phyloP scores from a whole-genome alignment of 2,329 filamentous ascomycete genomes.

The Fusarium pseudocircinatum region DNA sequence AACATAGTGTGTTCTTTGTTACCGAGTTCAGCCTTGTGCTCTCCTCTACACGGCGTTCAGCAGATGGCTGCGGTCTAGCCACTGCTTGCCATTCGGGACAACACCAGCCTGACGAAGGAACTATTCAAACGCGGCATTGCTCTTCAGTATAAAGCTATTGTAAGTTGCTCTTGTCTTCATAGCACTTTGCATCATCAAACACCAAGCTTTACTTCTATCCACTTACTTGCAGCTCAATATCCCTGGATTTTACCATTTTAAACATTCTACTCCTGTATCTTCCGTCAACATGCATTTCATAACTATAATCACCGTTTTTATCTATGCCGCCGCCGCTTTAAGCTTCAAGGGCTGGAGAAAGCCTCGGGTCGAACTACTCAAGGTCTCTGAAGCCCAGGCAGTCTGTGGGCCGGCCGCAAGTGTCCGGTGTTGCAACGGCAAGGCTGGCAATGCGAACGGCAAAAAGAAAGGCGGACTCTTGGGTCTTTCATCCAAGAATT shows the following conservation, averaged over 20 bases:
- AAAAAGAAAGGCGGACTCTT: neutral
- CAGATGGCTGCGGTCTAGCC: neutral
- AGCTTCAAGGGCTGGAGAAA: neutral
- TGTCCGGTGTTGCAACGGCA: neutral
- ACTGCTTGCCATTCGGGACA: no score
- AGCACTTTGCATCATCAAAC: neutral
- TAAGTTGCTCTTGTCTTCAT: neutral
- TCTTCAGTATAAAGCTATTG: neutral
- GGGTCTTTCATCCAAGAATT: neutral
- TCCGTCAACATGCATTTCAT: neutral
- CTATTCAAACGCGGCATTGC: neutral
- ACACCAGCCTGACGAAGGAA: neutral
- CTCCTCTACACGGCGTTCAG: neutral
- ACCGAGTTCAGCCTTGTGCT: neutral
- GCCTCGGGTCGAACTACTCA: neutral
- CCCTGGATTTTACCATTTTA: neutral
- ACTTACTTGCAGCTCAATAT: neutral
- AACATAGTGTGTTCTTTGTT: neutral
- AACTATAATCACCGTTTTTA: neutral
- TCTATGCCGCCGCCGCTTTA: neutral
- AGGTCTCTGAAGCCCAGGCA: neutral
- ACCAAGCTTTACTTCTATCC: neutral
- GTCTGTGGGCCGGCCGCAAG: neutral
- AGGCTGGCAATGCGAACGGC: neutral
- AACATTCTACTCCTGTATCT: rapidly evolving